phyloP scores from a whole-genome alignment of 1,284 basidiomycete genomes.

The Boletellus sp. region DNA sequence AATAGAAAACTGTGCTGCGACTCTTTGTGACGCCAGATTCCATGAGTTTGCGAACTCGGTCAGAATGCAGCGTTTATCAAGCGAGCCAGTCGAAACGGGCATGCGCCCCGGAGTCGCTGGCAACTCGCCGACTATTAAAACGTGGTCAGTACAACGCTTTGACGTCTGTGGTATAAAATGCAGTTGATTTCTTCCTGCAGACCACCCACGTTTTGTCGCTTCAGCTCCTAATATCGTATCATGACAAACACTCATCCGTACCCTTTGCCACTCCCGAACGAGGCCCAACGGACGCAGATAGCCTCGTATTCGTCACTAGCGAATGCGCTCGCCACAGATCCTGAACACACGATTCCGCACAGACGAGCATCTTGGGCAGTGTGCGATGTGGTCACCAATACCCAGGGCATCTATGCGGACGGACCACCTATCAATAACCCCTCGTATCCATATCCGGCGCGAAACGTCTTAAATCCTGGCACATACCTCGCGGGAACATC shows the following conservation, averaged over 20 bases:
- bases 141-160: constrained; percentile 15
- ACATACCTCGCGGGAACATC: constrained; percentile 14
- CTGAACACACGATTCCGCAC: constrained; percentile 7
- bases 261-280: constrained; percentile 22
- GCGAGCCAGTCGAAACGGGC: neutral
- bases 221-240: neutral
- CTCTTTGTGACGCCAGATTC: neutral
- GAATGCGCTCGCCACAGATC: constrained; percentile 18
- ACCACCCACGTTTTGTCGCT: neutral
- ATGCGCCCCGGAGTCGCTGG: neutral
- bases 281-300: constrained; percentile 14
- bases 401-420: constrained; percentile 17
- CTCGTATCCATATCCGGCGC: constrained; percentile 30
- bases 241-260: constrained; percentile 15
- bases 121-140: constrained; percentile 3
- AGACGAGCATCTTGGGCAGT: neutral
- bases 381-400: constrained; percentile 7
- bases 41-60: constrained; percentile 7
- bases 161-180: constrained; percentile 22
- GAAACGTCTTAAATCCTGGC: constrained; percentile 25
- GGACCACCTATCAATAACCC: constrained; percentile 16
- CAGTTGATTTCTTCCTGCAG: constrained; percentile 1
- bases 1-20: neutral
- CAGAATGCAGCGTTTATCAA: neutral
- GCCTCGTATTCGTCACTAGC: constrained; percentile 27